Percentiles rank a stretch among this genome's conserved stretches.
phyloP scores from a whole-genome alignment of 176 grass and related monocot genomes.

The Thinopyrum elongatum region DNA sequence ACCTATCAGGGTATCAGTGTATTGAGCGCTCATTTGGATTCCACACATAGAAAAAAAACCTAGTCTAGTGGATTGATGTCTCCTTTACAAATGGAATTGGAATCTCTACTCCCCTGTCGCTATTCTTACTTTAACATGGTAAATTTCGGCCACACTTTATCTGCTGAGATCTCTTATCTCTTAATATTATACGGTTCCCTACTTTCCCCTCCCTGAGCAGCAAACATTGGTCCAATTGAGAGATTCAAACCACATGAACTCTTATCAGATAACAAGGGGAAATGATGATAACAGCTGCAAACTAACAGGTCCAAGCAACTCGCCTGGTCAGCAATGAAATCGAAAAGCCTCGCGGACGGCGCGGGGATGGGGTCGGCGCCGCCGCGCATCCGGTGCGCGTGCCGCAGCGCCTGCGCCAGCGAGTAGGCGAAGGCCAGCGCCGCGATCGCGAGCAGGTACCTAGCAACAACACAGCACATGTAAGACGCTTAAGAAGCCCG shows the following conservation, averaged over 20 bases:
- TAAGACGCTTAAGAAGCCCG: background rate
- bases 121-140: conserved; percentile 16
- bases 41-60: background rate
- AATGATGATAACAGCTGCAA: background rate
- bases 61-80: background rate
- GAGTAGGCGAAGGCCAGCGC: conserved; percentile 63
- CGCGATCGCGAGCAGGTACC: conserved; percentile 68
- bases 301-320: conserved; percentile 24
- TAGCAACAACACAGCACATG: conserved; percentile 1
- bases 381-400: conserved; percentile 32
- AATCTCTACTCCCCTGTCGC: background rate
- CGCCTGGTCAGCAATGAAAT: conserved; percentile 84
- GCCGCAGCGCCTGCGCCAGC: conserved; percentile 53
- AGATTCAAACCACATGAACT: background rate
- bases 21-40: conserved; percentile 2
- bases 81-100: conserved; percentile 10
- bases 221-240: conserved; percentile 7
- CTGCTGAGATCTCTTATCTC: background rate
- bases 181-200: background rate
- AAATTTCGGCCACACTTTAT: background rate
- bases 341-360: conserved; percentile 30
- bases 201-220: background rate
- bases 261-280: background rate
- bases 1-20: background rate
- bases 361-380: conserved; percentile 36